A percentile compares a stretch with the other conserved stretches of the same genome.
phyloP scores from a whole-genome alignment of 805 yeast species.

The Suhomyces xylopsoci region DNA sequence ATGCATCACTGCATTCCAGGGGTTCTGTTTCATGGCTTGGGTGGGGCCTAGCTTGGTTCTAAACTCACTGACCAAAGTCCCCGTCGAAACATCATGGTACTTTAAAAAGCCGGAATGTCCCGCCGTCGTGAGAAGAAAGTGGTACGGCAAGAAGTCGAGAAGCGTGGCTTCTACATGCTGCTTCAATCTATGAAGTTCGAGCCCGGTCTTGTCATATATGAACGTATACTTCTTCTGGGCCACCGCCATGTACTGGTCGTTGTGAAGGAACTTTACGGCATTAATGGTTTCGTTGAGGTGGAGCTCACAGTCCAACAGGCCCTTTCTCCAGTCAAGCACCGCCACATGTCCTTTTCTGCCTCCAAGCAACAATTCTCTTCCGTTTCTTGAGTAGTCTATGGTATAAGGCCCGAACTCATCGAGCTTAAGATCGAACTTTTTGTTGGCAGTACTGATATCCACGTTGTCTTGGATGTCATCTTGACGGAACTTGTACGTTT shows the following conservation, averaged over 20 bases:
- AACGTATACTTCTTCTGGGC: conserved; percentile 95
- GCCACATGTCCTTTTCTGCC: conserved; percentile 96
- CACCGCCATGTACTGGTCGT: conserved; percentile 90
- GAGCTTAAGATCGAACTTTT: conserved; percentile 69
- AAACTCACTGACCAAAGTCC: conserved; percentile 75
- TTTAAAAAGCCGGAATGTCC: conserved; percentile 87
- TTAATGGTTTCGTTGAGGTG: conserved; percentile 85
- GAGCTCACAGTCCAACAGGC: conserved; percentile 75
- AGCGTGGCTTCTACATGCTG: conserved; percentile 84
- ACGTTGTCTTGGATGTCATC: conserved; percentile 73
- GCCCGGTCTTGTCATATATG: conserved; percentile 87
- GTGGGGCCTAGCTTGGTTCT: conserved; percentile 91
- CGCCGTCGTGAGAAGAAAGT: conserved; percentile 79
- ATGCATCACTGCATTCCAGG: conserved; percentile 94
- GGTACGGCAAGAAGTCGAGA: conserved; percentile 89
- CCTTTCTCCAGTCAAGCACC: conserved; percentile 92
- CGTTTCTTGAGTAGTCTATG: conserved; percentile 80
- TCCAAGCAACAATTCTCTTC: conserved; percentile 78
- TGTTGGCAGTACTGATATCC: conserved; percentile 70
- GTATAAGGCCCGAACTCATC: conserved; percentile 84
- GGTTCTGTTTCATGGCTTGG: conserved; percentile 82
- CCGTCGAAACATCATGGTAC: conserved; percentile 95
- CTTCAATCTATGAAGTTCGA: conserved; percentile 86
- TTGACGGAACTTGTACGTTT: conserved; percentile 81
- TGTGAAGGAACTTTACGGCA: conserved; percentile 87